Evolutionary conservation across 1,139 yeast species (phyloP).

Genomic region (Pichia sp.): DNA sequence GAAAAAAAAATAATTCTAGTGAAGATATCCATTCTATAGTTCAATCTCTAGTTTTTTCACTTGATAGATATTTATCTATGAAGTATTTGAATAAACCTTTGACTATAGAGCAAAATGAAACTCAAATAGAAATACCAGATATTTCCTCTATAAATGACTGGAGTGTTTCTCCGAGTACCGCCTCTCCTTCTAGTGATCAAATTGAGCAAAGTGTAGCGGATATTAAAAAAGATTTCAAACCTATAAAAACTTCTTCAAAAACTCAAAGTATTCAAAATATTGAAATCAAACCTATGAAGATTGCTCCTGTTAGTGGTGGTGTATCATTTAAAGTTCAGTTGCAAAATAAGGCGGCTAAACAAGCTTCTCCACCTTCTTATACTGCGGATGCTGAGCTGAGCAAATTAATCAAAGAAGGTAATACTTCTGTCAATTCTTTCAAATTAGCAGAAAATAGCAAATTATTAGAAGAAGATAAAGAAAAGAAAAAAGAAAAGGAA

Average conservation of each 20-base stretch:
- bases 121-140: too few species aligned
- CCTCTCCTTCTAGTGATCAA: too few species aligned
- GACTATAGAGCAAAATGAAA: too few species aligned
- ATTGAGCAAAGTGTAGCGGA: too few species aligned
- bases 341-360: conserved; percentile 1
- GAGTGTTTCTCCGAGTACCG: neutral
- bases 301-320: conserved; percentile 10
- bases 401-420: conserved; percentile 5
- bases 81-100: neutral
- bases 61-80: conserved; percentile 17
- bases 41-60: conserved; percentile 21
- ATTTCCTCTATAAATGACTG: neutral
- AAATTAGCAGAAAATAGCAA: neutral
- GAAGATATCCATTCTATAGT: conserved; percentile 17
- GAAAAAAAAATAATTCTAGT: neutral
- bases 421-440: neutral
- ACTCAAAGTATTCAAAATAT: too few species aligned
- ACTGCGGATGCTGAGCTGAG: conserved; percentile 1
- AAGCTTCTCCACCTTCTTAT: neutral
- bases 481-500: neutral
- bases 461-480: neutral
- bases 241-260: too few species aligned
- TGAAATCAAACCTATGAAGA: conserved; percentile 8
- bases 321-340: conserved; percentile 8
- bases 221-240: too few species aligned